Percentiles rank a stretch among this genome's conserved stretches.
These are phyloP conservation scores for Salisapilia sapeloensis DNA, from an alignment of 352 stramenopile genomes.

Conservation along the genomic window DNA sequence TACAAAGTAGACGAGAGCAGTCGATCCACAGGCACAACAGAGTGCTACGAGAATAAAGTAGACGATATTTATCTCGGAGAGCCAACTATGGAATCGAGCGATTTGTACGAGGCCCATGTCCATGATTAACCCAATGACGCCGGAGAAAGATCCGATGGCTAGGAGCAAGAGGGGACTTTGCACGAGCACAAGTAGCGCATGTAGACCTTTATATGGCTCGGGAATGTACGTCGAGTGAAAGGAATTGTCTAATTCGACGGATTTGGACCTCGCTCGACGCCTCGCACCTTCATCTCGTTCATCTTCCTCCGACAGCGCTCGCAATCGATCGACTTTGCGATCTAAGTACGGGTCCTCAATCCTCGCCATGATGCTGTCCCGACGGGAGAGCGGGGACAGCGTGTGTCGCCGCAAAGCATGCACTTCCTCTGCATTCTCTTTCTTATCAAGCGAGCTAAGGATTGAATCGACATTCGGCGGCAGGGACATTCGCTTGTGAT, in stretches of 20 bases:
- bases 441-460: no score
- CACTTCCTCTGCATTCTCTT: no score
- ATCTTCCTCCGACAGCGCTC: background rate
- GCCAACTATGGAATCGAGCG: constrained; percentile 34
- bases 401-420: no score
- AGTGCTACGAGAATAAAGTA: constrained; percentile 44
- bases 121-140: constrained; percentile 33
- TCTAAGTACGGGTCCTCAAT: constrained; percentile 60
- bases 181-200: constrained; percentile 42
- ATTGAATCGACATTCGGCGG: no score
- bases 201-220: constrained; percentile 28
- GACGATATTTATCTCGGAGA: constrained; percentile 28
- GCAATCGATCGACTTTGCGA: constrained; percentile 10
- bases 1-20: constrained; percentile 30
- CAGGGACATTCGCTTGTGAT: no score
- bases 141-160: constrained; percentile 49
- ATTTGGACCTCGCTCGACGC: constrained; percentile 2
- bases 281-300: constrained; percentile 5
- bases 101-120: constrained; percentile 51
- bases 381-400: no score
- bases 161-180: constrained; percentile 55
- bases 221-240: constrained; percentile 70
- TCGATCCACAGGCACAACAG: constrained; percentile 21
- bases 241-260: constrained; percentile 26
- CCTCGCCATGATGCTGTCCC: constrained; percentile 49